Evolutionary conservation across 2,329 filamentous ascomycete genomes (phyloP).

Genomic region (Pestalotiopsis sp.): DNA sequence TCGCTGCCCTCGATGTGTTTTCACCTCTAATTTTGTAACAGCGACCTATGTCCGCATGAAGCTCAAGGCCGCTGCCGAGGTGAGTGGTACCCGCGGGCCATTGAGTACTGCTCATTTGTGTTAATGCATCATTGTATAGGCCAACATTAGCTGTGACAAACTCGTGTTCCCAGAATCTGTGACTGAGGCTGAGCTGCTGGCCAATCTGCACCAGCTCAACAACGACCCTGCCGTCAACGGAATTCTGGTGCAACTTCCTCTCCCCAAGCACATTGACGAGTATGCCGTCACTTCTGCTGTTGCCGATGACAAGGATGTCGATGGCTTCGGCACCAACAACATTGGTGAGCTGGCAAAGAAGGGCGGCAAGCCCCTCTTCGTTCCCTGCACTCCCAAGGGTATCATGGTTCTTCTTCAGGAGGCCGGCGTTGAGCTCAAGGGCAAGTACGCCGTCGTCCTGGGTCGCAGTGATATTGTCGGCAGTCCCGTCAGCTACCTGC

Average conservation of each 20-base stretch:
- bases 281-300: conserved; percentile 89
- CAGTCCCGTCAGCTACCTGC: conserved; percentile 91
- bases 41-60: conserved; percentile 99
- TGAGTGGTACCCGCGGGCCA: conserved; percentile 40
- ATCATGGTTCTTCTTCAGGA: conserved; percentile 91
- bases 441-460: conserved; percentile 93
- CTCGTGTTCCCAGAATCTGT: conserved; percentile 82
- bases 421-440: conserved; percentile 78
- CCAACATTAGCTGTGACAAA: conserved; percentile 86
- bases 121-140: conserved; percentile 51
- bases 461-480: conserved; percentile 97
- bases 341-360: conserved; percentile 97
- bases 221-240: conserved; percentile 85
- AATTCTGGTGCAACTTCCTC: conserved; percentile 89
- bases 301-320: conserved; percentile 92
- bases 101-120: conserved; percentile 14
- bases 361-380: conserved; percentile 85
- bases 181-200: conserved; percentile 82
- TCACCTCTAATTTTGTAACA: conserved; percentile 43
- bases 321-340: conserved; percentile 92
- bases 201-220: conserved; percentile 81
- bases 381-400: conserved; percentile 95
- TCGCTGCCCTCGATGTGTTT: conserved; percentile 11
- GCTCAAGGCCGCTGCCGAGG: conserved; percentile 92
- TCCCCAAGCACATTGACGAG: conserved; percentile 89